These are phyloP conservation scores for Yamadazyma scolyti DNA, from an alignment of 805 yeast species.

Conservation along the genomic window DNA sequence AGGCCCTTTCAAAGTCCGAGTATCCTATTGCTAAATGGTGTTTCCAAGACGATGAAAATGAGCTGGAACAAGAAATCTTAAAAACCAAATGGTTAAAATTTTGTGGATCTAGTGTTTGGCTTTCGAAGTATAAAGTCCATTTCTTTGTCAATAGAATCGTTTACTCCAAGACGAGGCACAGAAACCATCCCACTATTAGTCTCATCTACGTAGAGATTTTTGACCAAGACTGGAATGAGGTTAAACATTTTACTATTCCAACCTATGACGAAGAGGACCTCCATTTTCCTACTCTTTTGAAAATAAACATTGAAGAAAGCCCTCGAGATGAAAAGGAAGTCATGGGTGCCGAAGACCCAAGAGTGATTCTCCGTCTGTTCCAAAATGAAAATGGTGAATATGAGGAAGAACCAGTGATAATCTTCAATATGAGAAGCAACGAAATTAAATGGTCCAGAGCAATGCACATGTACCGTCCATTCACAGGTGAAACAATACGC, in stretches of 20 bases:
- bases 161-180: conserved; percentile 22
- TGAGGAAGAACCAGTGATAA: conserved; percentile 16
- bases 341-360: conserved; percentile 16
- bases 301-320: conserved; percentile 9
- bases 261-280: conserved; percentile 11
- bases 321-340: conserved; percentile 5
- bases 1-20: neutral
- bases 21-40: conserved; percentile 5
- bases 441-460: conserved; percentile 13
- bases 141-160: conserved; percentile 40
- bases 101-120: conserved; percentile 49
- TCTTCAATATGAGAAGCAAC: conserved; percentile 13
- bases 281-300: conserved; percentile 12
- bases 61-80: conserved; percentile 8
- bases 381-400: conserved; percentile 5
- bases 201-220: conserved; percentile 41
- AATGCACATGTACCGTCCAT: conserved; percentile 17
- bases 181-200: conserved; percentile 33
- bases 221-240: conserved; percentile 44
- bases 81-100: conserved; percentile 39
- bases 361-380: conserved; percentile 12
- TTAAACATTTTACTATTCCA: conserved; percentile 17
- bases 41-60: conserved; percentile 4
- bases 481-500: conserved; percentile 5
- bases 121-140: conserved; percentile 45